Conservation (phyloP, 805 yeast species). For the Candida xyloterini region DNA sequence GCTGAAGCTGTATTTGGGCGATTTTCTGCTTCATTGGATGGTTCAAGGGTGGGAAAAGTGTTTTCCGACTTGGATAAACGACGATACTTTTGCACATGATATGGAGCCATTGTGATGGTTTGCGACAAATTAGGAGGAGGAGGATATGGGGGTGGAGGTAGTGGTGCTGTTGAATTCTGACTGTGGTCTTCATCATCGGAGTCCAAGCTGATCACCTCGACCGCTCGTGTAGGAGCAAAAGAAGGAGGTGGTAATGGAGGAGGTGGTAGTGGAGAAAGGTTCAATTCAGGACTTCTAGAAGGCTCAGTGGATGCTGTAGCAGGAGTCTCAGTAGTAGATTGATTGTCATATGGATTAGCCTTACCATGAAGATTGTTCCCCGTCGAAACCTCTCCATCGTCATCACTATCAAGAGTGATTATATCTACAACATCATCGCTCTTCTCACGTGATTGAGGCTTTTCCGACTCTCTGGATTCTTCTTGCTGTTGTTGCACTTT, state of each 20-base stretch:
- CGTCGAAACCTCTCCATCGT: not conserved
- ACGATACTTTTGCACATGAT: not conserved
- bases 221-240: not conserved
- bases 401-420: not conserved
- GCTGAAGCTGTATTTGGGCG: conserved; percentile 8
- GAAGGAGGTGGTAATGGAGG: not conserved
- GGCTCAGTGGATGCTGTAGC: too few relatives aligned
- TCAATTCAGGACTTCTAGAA: too few relatives aligned
- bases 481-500: conserved; percentile 29
- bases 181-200: conserved; percentile 5
- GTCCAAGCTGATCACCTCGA: conserved; percentile 8
- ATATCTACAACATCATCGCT: not conserved
- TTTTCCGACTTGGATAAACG: not conserved
- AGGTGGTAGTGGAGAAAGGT: not conserved
- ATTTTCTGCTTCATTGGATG: too few relatives aligned
- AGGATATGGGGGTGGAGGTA: not conserved
- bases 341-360: too few relatives aligned
- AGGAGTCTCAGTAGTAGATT: too few relatives aligned
- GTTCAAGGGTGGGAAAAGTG: too few relatives aligned
- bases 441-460: not conserved
- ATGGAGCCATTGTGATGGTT: not conserved
- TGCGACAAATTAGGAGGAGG: not conserved
- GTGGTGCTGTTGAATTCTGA: not conserved
- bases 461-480: conserved; percentile 1
- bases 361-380: not conserved